phyloP scores from a whole-genome alignment of 352 stramenopile genomes.

The Poterioochromonas sp. region DNA sequence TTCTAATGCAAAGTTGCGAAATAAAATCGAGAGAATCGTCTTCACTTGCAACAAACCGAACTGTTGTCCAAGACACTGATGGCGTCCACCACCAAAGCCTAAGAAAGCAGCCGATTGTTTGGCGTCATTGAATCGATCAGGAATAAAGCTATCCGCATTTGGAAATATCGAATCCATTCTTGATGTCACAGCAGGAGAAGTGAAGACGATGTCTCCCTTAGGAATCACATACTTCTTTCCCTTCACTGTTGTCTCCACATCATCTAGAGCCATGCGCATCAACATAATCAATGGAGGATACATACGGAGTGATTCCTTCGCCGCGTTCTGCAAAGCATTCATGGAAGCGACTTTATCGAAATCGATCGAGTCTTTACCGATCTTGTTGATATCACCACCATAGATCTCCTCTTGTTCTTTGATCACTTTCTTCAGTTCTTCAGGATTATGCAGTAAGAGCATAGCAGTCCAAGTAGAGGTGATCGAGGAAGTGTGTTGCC shows the following conservation, averaged over 20 bases:
- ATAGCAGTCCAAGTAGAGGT: conserved; percentile 75
- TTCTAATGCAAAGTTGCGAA: conserved; percentile 75
- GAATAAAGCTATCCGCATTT: conserved; percentile 59
- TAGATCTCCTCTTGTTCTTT: conserved; percentile 53
- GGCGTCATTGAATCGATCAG: conserved; percentile 78
- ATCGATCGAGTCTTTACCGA: background rate
- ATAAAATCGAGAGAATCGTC: conserved; percentile 74
- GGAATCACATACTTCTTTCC: conserved; percentile 66
- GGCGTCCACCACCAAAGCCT: conserved; percentile 77
- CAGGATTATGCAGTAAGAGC: conserved; percentile 59
- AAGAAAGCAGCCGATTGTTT: conserved; percentile 73
- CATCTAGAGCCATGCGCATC: conserved; percentile 70
- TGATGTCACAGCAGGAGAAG: conserved; percentile 63
- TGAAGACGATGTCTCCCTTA: conserved; percentile 71
- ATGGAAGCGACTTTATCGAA: conserved; percentile 67
- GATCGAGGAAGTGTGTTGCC: conserved; percentile 81
- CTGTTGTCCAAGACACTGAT: conserved; percentile 81
- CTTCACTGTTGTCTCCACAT: conserved; percentile 52
- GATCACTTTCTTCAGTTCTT: conserved; percentile 56
- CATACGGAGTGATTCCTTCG: conserved; percentile 75
- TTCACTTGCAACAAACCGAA: conserved; percentile 85
- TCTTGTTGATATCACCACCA: conserved; percentile 35
- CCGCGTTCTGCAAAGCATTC: conserved; percentile 69
- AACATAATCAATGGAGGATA: conserved; percentile 82
- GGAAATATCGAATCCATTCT: conserved; percentile 53